Evolutionary conservation across 2,329 filamentous ascomycete species (phyloP).

Genomic region (Paracoccidioides lutzii): DNA sequence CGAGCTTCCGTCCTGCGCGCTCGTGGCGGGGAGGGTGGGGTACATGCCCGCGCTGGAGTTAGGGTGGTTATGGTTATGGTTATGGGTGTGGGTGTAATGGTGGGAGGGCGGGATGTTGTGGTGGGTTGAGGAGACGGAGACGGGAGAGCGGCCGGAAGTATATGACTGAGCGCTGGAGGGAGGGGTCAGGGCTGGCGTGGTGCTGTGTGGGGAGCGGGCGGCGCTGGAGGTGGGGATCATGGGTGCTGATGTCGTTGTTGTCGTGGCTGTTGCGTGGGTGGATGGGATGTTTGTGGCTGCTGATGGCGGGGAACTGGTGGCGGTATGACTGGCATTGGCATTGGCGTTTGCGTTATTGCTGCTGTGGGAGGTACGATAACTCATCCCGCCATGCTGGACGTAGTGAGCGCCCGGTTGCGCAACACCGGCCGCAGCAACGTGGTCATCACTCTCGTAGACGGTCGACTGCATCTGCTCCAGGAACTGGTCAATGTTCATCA

Average conservation of each 20-base stretch:
- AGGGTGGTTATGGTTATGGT: too few relatives aligned
- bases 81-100: too few relatives aligned
- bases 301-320: slow-evolving; percentile 44
- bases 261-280: slow-evolving; percentile 29
- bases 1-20: slow-evolving; percentile 44
- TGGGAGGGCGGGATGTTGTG: slow-evolving; percentile 38
- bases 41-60: slow-evolving; percentile 44
- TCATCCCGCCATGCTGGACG: slow-evolving; percentile 38
- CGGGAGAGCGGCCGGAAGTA: slow-evolving; percentile 48
- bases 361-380: slow-evolving; percentile 43
- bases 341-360: too few relatives aligned
- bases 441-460: slow-evolving; percentile 82
- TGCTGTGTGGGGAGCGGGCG: slow-evolving; percentile 34
- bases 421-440: slow-evolving; percentile 64
- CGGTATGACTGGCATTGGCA: too few relatives aligned
- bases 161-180: slow-evolving; percentile 51
- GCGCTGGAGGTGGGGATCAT: slow-evolving; percentile 30
- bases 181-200: slow-evolving; percentile 51
- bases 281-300: slow-evolving; percentile 28
- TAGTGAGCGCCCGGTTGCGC: slow-evolving; percentile 62
- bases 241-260: slow-evolving; percentile 26
- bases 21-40: slow-evolving; percentile 48
- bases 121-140: slow-evolving; percentile 39
- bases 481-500: slow-evolving; percentile 87
- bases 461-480: slow-evolving; percentile 93